Base-by-base conservation (phyloP, 192 early-diverging fungal species). In the Podila verticillata region DNA sequence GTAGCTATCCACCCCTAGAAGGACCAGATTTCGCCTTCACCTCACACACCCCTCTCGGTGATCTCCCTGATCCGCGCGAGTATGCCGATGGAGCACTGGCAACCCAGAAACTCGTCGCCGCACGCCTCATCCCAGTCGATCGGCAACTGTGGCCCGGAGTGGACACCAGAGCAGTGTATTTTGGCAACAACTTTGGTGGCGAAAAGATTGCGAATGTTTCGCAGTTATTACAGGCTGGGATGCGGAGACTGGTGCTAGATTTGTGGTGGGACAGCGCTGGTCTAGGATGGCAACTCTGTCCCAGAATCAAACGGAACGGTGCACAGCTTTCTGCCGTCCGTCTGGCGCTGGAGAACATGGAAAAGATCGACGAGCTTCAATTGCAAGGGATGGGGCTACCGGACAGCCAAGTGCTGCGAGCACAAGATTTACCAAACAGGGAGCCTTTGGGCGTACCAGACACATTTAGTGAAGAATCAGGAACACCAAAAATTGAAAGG, bases 241-340 rank as follows among this genome's bases (percentile, higher is more conserved):
- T 80, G 70, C 8, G 77, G 17, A 39, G 70, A 35, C 56, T 79
- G 48, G 69, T 79, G 3, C 24, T 79, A n/a, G 75, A 79, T 58
- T 51, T 79, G 7, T 79, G 75, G 75, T 79, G 75, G 75, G 75
- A 79, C 57, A 36, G 44, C 15, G 62, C 62, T 8, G 69, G 15
- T 26, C 36, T 67, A 29, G 75, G 75, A 1, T 79, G 75, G 75
- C 75, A 79, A 36, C 51, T 79, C 15, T 79, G 75, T 36, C 75
- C 75, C 1, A 34, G 75, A 13, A 19, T 79, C 60, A 79, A 67
- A 20, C 47, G 69, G 49, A 56, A 63, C 32, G 57, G 26, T 2
- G 32, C 30, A 0, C 68, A 65, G 10, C 12, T 66, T 26, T 26
- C 48, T 12, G 15, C 19, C 15, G 8, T 78, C 1, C 57, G 63